These are phyloP conservation scores for Hippophae gyantsensis DNA, from an alignment of 306 rosid species.

Conservation along the genomic window DNA sequence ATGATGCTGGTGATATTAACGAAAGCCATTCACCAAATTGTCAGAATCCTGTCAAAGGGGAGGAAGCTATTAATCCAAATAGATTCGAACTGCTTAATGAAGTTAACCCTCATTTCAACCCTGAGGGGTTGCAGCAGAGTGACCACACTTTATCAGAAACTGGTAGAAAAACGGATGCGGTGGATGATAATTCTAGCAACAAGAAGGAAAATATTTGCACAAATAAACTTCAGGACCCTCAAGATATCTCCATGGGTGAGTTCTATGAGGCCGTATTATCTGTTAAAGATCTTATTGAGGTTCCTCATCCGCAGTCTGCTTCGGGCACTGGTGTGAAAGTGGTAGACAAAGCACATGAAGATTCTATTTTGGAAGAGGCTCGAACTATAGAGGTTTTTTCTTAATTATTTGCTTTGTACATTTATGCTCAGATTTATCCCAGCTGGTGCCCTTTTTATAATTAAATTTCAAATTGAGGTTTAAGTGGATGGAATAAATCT, in stretches of 20 bases:
- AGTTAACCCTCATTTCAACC: slow-evolving; percentile 30
- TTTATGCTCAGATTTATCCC: slow-evolving; percentile 15
- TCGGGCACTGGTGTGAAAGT: slow-evolving; percentile 34
- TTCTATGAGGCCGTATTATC: slow-evolving; percentile 27
- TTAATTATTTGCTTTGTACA: slow-evolving; percentile 13
- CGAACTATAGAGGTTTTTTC: slow-evolving; percentile 62
- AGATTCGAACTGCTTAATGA: slow-evolving; percentile 34
- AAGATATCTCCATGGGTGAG: slow-evolving; percentile 28
- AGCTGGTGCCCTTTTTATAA: slow-evolving; percentile 4
- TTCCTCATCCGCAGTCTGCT: slow-evolving; percentile 34
- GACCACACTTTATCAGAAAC: slow-evolving; percentile 29
- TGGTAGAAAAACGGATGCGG: slow-evolving; percentile 35
- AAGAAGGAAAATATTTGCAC: slow-evolving; percentile 26
- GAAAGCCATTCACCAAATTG: slow-evolving; percentile 32
- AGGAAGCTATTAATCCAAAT: slow-evolving; percentile 26
- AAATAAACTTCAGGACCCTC: slow-evolving; percentile 26
- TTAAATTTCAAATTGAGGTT: slow-evolving; percentile 14
- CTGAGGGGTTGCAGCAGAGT: slow-evolving; percentile 34
- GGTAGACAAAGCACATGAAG: slow-evolving; percentile 69
- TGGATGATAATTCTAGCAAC: slow-evolving; percentile 33
- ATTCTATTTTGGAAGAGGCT: slow-evolving; percentile 89
- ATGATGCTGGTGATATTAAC: slow-evolving; percentile 27
- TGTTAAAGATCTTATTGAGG: slow-evolving; percentile 31
- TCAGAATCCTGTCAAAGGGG: slow-evolving; percentile 37
- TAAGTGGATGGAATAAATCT: slow-evolving; percentile 18